phyloP scores from a whole-genome alignment of 202 grass and related monocot genomes.

The Bolboschoenoplectus hybrid region DNA sequence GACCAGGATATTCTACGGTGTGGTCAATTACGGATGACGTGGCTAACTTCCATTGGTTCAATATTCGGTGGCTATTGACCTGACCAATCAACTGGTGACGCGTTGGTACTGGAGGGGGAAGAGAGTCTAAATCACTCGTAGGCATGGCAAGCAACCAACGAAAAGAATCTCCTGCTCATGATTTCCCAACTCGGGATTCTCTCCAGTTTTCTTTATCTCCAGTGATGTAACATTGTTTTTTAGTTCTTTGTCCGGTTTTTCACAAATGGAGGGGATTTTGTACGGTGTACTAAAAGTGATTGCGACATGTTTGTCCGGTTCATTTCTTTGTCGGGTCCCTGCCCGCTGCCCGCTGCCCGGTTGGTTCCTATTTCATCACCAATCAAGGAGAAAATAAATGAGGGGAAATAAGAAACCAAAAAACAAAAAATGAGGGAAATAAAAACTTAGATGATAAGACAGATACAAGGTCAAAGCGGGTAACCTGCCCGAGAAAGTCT shows the following conservation, averaged over 20 bases:
- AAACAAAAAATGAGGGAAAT: background rate
- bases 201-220: background rate
- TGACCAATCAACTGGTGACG: background rate
- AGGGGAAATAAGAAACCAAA: background rate
- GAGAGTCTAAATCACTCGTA: background rate
- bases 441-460: too few species aligned
- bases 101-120: background rate
- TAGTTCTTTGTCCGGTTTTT: too few species aligned
- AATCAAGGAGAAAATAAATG: conserved; percentile 4
- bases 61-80: background rate
- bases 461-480: background rate
- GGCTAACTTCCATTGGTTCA: background rate
- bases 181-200: too few species aligned
- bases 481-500: background rate
- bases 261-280: background rate
- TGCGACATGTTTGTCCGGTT: conserved; percentile 13
- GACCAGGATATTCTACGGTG: background rate
- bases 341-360: background rate
- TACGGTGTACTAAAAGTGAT: background rate
- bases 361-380: background rate
- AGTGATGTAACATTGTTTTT: background rate
- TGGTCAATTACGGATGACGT: background rate
- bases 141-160: background rate
- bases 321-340: background rate
- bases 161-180: background rate